phyloP scores from a whole-genome alignment of 805 yeast genomes.

The Starmerella stellata region DNA sequence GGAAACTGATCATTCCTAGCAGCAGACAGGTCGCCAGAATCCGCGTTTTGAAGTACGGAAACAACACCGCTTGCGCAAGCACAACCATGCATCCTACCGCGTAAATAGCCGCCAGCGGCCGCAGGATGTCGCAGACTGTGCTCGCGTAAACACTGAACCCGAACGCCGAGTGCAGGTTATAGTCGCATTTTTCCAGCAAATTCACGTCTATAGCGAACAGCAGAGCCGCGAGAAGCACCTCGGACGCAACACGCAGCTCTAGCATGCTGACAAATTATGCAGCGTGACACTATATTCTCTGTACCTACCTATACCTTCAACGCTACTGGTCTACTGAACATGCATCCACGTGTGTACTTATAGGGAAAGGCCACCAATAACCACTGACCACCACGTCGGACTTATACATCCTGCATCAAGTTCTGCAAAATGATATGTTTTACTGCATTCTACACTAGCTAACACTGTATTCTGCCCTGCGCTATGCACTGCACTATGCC shows the following conservation, averaged over 20 bases:
- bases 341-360: too few species aligned
- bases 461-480: too few species aligned
- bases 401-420: too few species aligned
- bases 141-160: conserved; percentile 4
- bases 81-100: conserved; percentile 4
- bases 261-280: conserved; percentile 10
- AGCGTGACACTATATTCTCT: too few species aligned
- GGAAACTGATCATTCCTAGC: conserved; percentile 23
- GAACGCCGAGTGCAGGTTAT: conserved; percentile 5
- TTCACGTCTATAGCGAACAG: conserved; percentile 5
- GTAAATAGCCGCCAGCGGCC: conserved; percentile 1
- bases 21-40: conserved; percentile 28
- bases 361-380: too few species aligned
- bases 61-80: background rate
- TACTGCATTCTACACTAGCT: too few species aligned
- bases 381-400: too few species aligned
- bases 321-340: too few species aligned
- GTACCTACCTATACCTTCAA: too few species aligned
- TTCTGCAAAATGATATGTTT: too few species aligned
- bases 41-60: conserved; percentile 6
- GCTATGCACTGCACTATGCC: too few species aligned
- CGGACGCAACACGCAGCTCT: conserved; percentile 13
- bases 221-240: conserved; percentile 9
- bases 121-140: conserved; percentile 3
- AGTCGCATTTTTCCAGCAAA: conserved; percentile 4